phyloP scores from a whole-genome alignment of 306 rosid genomes.

The Casuarina glauca region DNA sequence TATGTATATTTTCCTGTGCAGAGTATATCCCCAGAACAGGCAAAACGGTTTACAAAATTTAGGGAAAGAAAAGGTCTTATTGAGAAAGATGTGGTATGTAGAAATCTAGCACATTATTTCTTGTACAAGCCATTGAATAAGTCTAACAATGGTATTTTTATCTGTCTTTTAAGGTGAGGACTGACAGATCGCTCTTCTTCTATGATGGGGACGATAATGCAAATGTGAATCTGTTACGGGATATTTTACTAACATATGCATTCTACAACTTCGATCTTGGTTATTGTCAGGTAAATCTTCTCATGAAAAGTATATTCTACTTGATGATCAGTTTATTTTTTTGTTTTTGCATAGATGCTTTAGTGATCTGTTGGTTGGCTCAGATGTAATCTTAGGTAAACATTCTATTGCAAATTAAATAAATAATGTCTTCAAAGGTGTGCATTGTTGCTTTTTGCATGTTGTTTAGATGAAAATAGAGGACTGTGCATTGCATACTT shows the following conservation, averaged over 20 bases:
- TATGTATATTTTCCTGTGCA: slow-evolving; percentile 36
- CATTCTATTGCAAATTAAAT: not conserved
- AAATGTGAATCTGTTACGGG: slow-evolving; percentile 72
- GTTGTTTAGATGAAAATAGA: not conserved
- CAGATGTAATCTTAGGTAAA: not conserved
- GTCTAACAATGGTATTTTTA: slow-evolving; percentile 27
- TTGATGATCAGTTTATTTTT: slow-evolving; percentile 11
- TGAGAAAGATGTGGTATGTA: slow-evolving; percentile 95
- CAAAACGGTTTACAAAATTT: slow-evolving; percentile 91
- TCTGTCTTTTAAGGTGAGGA: slow-evolving; percentile 71
- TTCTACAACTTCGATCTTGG: slow-evolving; percentile 99
- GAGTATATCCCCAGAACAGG: slow-evolving; percentile 84
- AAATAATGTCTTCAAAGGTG: not conserved
- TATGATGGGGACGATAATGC: slow-evolving; percentile 96
- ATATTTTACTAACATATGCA: slow-evolving; percentile 88
- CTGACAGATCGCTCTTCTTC: slow-evolving; percentile 75
- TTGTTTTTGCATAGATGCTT: not conserved
- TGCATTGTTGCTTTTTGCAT: not conserved
- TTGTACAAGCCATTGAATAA: slow-evolving; percentile 17
- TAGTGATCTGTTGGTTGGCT: not conserved
- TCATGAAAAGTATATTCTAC: slow-evolving; percentile 15
- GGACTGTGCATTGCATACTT: not conserved
- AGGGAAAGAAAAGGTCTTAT: slow-evolving; percentile 97
- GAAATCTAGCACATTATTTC: slow-evolving; percentile 24
- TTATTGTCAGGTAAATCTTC: slow-evolving; percentile 85